Evolutionary conservation across 2,329 filamentous ascomycete species (phyloP).

Genomic region (Trichoderma pleuroti): DNA sequence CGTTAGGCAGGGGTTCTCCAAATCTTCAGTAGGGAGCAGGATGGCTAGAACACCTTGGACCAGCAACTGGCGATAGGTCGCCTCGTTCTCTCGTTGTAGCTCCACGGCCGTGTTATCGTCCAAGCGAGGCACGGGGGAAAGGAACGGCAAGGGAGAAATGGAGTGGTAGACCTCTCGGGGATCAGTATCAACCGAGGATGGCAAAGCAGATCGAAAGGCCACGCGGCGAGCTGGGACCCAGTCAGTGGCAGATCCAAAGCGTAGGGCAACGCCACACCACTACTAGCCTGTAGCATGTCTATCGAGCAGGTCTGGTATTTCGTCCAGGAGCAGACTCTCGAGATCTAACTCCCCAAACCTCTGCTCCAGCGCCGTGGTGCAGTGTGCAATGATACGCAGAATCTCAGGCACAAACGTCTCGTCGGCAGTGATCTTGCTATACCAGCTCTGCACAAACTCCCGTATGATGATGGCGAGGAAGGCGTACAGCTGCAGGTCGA

Average conservation of each 20-base stretch:
- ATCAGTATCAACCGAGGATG: slow-evolving; percentile 58
- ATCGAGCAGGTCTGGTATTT: slow-evolving; percentile 78
- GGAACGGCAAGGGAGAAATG: slow-evolving; percentile 73
- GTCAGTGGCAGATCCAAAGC: slow-evolving; percentile 22
- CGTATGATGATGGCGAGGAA: slow-evolving; percentile 84
- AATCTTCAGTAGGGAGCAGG: slow-evolving; percentile 85
- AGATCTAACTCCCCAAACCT: slow-evolving; percentile 78
- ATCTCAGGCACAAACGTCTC: slow-evolving; percentile 84
- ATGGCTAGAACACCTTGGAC: slow-evolving; percentile 77
- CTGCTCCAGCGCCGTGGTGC: slow-evolving; percentile 82
- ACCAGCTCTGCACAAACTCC: slow-evolving; percentile 92
- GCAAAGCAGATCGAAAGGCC: slow-evolving; percentile 56
- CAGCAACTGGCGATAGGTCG: slow-evolving; percentile 81
- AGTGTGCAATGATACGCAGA: slow-evolving; percentile 87
- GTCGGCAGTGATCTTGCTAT: slow-evolving; percentile 86
- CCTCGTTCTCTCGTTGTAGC: slow-evolving; percentile 73
- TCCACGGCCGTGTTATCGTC: slow-evolving; percentile 48
- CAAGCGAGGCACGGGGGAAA: slow-evolving; percentile 69
- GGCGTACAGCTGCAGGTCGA: slow-evolving; percentile 90
- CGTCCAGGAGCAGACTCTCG: slow-evolving; percentile 78
- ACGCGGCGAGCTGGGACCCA: slow-evolving; percentile 64
- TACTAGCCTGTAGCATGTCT: slow-evolving; percentile 70
- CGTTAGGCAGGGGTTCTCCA: slow-evolving; percentile 82
- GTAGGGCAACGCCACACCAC: neutral
- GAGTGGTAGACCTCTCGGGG: slow-evolving; percentile 75